These are phyloP conservation scores for Dictyostelium intermedium DNA, from an alignment of 78 protist genomes.

Conservation along the genomic window DNA sequence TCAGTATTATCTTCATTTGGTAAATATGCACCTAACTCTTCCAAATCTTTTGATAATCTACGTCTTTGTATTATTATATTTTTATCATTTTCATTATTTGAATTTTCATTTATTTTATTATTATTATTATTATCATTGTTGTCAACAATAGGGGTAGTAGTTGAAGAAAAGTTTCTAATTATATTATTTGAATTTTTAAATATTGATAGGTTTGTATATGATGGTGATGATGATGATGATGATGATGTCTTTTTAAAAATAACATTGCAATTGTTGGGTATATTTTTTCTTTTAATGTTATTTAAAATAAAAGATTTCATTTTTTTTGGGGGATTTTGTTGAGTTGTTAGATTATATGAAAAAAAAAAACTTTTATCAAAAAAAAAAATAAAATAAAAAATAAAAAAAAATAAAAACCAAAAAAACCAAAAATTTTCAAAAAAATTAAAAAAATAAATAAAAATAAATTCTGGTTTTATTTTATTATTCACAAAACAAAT, in stretches of 20 bases:
- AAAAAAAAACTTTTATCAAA: background rate
- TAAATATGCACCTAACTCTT: slow-evolving; percentile 11
- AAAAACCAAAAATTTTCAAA: background rate
- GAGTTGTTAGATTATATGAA: background rate
- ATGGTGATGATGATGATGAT: too few species aligned
- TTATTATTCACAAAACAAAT: too few species aligned
- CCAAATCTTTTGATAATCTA: background rate
- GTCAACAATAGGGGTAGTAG: background rate
- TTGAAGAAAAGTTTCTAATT: background rate
- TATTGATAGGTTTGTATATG: background rate
- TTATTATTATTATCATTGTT: background rate
- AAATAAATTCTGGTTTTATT: too few species aligned
- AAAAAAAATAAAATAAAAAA: background rate
- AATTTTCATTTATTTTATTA: background rate
- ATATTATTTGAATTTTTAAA: background rate
- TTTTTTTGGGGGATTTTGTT: background rate
- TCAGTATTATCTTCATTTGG: background rate
- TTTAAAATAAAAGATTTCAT: background rate
- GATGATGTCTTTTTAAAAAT: background rate
- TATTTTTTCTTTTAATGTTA: background rate
- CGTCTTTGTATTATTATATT: background rate
- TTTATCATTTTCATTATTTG: background rate
- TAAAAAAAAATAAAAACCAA: too few species aligned
- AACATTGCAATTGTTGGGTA: background rate
- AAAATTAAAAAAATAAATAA: background rate